Conservation (phyloP, 768 basidiomycete species). For the Boletales sp. region DNA sequence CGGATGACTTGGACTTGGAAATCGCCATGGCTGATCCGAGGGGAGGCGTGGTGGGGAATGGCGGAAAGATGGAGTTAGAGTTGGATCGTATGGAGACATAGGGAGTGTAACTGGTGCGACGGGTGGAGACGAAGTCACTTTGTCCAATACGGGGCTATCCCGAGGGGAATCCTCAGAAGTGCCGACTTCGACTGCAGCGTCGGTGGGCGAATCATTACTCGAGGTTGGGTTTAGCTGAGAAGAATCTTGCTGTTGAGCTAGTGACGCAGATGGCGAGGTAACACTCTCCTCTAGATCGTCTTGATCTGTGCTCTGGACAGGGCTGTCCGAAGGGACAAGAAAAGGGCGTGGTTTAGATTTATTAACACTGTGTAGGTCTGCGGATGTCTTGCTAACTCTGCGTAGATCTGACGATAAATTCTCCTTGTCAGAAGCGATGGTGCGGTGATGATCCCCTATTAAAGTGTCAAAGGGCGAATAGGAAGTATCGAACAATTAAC, state of each 20-base stretch:
- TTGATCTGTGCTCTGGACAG: slow-evolving; percentile 9
- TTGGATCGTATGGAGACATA: slow-evolving; percentile 74
- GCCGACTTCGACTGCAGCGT: background rate
- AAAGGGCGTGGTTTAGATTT: slow-evolving; percentile 21
- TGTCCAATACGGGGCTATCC: slow-evolving; percentile 3
- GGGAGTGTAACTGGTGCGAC: slow-evolving; percentile 38
- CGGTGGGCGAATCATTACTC: background rate
- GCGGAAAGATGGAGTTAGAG: slow-evolving; percentile 70
- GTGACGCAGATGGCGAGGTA: slow-evolving; percentile 18
- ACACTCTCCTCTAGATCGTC: slow-evolving; percentile 12
- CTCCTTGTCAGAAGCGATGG: slow-evolving; percentile 30
- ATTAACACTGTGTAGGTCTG: slow-evolving; percentile 13
- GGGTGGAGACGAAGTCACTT: slow-evolving; percentile 21
- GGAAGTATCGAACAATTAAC: slow-evolving; percentile 24
- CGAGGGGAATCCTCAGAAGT: background rate
- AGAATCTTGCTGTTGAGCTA: slow-evolving; percentile 26
- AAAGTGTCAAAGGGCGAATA: slow-evolving; percentile 19
- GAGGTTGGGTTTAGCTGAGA: slow-evolving; percentile 17
- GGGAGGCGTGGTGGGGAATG: slow-evolving; percentile 73
- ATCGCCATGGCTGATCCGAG: slow-evolving; percentile 80
- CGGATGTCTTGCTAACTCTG: slow-evolving; percentile 24
- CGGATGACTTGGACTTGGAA: slow-evolving; percentile 75
- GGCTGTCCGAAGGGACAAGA: slow-evolving; percentile 17
- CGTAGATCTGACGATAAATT: slow-evolving; percentile 30
- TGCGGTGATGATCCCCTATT: slow-evolving; percentile 64